Evolutionary conservation across 371 early-diverging fungal species (phyloP).

Genomic region (Enterocytospora artemiae): DNA sequence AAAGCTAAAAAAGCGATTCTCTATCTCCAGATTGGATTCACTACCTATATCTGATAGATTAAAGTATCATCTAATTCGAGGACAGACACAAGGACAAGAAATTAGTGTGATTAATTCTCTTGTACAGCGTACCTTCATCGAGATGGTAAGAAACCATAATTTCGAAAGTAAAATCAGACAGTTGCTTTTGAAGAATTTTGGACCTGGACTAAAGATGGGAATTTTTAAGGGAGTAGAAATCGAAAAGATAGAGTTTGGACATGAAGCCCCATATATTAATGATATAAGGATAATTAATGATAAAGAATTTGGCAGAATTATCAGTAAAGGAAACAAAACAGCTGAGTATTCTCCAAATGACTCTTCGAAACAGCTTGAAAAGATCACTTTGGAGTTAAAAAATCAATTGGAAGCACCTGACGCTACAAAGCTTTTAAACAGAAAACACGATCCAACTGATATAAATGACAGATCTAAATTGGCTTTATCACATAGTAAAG

Average conservation of each 20-base stretch:
- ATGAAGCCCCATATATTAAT: conserved; percentile 48
- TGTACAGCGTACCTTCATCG: conserved; percentile 49
- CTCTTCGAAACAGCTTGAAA: conserved; percentile 8
- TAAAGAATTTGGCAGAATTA: conserved; percentile 26
- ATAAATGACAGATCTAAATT: no score
- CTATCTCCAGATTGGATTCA: neutral
- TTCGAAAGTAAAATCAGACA: conserved; percentile 45
- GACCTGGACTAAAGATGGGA: conserved; percentile 26
- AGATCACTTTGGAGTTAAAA: neutral
- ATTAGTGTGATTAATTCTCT: conserved; percentile 52
- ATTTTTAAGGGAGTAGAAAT: conserved; percentile 45
- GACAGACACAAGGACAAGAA: conserved; percentile 41
- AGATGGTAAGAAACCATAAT: conserved; percentile 39
- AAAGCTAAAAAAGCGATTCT: conserved; percentile 1
- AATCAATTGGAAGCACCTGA: no score
- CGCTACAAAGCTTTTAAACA: no score
- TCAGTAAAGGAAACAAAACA: neutral
- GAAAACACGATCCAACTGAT: no score
- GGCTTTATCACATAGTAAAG: no score
- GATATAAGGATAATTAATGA: conserved; percentile 36
- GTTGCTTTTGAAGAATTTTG: conserved; percentile 39
- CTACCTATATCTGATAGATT: neutral
- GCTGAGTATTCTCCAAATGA: neutral
- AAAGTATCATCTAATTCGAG: conserved; percentile 13
- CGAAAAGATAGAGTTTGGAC: conserved; percentile 47